A percentile compares a stretch with the other conserved stretches of the same genome.
phyloP scores from a whole-genome alignment of 352 stramenopile genomes.

The Phytophthora gonapodyides region DNA sequence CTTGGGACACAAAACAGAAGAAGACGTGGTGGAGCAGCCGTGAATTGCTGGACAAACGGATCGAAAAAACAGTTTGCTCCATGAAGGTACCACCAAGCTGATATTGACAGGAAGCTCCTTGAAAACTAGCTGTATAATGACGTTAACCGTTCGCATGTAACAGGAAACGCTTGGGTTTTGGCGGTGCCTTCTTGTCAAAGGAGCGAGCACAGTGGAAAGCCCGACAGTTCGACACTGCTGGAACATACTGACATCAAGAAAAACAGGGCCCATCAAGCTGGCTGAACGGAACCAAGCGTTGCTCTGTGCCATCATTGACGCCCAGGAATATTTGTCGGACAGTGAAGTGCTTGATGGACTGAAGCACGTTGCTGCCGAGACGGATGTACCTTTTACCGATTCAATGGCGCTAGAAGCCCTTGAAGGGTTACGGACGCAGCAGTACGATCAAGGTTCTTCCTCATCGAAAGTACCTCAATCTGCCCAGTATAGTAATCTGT shows the following conservation, averaged over 20 bases:
- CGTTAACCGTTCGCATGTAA: conserved; percentile 11
- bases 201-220: conserved; percentile 5
- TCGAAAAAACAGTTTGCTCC: conserved; percentile 42
- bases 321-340: conserved; percentile 43
- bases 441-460: conserved; percentile 3
- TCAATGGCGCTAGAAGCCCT: conserved; percentile 27
- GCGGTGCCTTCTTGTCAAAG: conserved; percentile 54
- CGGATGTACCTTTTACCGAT: conserved; percentile 27
- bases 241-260: conserved; percentile 26
- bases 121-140: conserved; percentile 4
- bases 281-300: conserved; percentile 32
- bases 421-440: conserved; percentile 21
- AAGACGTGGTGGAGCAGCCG: conserved; percentile 81
- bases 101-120: background rate
- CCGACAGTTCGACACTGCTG: conserved; percentile 38
- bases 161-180: conserved; percentile 61
- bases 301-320: conserved; percentile 41
- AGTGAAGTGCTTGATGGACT: conserved; percentile 48
- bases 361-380: conserved; percentile 40
- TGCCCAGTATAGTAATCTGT: conserved; percentile 5
- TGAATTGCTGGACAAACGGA: conserved; percentile 55
- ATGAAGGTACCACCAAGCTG: conserved; percentile 53
- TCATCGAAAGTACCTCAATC: conserved; percentile 13
- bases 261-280: conserved; percentile 13
- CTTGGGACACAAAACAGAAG: conserved; percentile 65